Conservation (phyloP, 192 early-diverging fungal genomes). For the Rhizophagus sp. region DNA sequence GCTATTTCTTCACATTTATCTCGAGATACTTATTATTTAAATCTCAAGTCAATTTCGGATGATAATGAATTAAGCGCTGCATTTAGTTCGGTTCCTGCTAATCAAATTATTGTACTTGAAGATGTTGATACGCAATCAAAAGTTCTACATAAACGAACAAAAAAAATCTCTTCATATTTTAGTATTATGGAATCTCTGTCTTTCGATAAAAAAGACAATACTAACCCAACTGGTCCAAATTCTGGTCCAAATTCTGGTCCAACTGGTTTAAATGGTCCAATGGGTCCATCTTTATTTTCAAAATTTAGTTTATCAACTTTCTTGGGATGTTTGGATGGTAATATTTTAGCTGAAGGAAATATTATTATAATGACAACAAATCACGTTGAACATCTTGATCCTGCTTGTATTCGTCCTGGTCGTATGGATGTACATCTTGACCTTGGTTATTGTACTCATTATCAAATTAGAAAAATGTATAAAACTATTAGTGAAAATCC, state of each 20-base stretch:
- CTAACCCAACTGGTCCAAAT: too few relatives aligned
- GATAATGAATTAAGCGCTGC: slow-evolving; percentile 40
- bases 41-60: slow-evolving; percentile 35
- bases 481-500: slow-evolving; percentile 27
- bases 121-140: slow-evolving; percentile 58
- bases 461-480: slow-evolving; percentile 50
- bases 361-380: slow-evolving; percentile 68
- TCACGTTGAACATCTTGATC: slow-evolving; percentile 46
- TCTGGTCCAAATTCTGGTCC: too few relatives aligned
- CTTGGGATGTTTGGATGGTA: slow-evolving; percentile 58
- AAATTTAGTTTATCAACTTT: slow-evolving; percentile 48
- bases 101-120: slow-evolving; percentile 55
- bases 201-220: too few relatives aligned
- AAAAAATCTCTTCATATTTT: too few relatives aligned
- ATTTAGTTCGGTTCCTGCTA: slow-evolving; percentile 38
- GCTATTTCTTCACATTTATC: slow-evolving; percentile 40
- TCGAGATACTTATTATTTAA: slow-evolving; percentile 43
- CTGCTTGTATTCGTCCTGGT: slow-evolving; percentile 44
- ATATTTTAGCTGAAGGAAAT: slow-evolving; percentile 54
- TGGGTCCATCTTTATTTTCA: background rate
- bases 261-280: too few relatives aligned
- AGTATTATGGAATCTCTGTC: slow-evolving; percentile 13
- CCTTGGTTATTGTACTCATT: slow-evolving; percentile 57
- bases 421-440: slow-evolving; percentile 63
- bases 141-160: slow-evolving; percentile 43